Conservation (phyloP, 306 rosid species). For the Cyamopsis tetragonoloba region DNA sequence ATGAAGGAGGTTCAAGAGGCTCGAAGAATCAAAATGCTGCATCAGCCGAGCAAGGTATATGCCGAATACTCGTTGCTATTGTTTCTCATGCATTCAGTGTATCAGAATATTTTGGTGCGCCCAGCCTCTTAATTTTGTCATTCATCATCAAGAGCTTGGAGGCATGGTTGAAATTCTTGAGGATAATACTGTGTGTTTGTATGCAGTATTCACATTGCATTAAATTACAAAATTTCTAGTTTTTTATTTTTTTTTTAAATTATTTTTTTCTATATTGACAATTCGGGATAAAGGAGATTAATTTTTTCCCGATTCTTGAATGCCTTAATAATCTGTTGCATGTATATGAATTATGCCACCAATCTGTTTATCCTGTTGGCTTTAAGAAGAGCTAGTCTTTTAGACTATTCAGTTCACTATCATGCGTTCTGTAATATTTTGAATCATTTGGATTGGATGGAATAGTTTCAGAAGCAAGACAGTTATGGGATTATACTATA, state of each 20-base stretch:
- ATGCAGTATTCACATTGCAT: neutral
- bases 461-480: neutral
- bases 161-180: neutral
- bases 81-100: too few species aligned
- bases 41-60: slow-evolving; percentile 94
- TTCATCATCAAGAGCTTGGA: neutral
- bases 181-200: neutral
- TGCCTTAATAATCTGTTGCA: neutral
- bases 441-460: neutral
- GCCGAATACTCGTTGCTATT: neutral
- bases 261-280: too few species aligned
- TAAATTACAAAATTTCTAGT: neutral
- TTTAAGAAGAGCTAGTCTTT: neutral
- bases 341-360: neutral
- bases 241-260: neutral
- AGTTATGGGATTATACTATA: neutral
- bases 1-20: slow-evolving; percentile 99
- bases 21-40: slow-evolving; percentile 97
- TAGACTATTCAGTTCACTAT: neutral
- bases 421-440: too few species aligned
- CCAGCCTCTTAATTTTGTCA: neutral
- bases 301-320: neutral
- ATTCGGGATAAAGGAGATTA: neutral
- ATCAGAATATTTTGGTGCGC: too few species aligned
- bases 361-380: neutral